Evolutionary conservation across 116 monocot genomes (phyloP).

Genomic region (Zostera marina): DNA sequence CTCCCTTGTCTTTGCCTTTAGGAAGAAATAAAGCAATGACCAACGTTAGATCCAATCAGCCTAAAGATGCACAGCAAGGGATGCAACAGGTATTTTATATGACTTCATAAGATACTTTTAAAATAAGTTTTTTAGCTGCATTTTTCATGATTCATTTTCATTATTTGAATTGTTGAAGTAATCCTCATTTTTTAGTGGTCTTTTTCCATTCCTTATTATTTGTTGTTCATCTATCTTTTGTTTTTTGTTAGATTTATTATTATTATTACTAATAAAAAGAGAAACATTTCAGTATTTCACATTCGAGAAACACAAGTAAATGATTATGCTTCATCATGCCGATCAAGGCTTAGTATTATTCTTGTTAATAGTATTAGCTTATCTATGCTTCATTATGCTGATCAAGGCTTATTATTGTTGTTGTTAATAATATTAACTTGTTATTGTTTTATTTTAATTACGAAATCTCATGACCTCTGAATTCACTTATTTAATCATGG

Average conservation of each 20-base stretch:
- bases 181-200: background rate
- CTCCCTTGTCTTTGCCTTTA: constrained; percentile 25
- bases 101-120: background rate
- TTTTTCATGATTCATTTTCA: too few species aligned
- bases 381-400: too few species aligned
- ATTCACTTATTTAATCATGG: too few species aligned
- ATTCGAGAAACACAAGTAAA: background rate
- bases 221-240: background rate
- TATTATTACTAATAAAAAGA: background rate
- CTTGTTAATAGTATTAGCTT: too few species aligned
- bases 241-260: background rate
- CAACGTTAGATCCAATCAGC: constrained; percentile 55
- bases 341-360: too few species aligned
- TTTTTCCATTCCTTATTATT: background rate
- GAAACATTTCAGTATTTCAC: background rate
- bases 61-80: constrained; percentile 73
- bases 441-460: too few species aligned
- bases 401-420: too few species aligned
- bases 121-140: background rate
- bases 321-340: background rate
- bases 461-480: too few species aligned
- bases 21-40: constrained; percentile 22
- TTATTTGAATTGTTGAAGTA: background rate
- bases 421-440: too few species aligned
- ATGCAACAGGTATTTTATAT: constrained; percentile 44